These are phyloP conservation scores for Epithele typhae DNA, from an alignment of 768 basidiomycete genomes.

Conservation along the genomic window DNA sequence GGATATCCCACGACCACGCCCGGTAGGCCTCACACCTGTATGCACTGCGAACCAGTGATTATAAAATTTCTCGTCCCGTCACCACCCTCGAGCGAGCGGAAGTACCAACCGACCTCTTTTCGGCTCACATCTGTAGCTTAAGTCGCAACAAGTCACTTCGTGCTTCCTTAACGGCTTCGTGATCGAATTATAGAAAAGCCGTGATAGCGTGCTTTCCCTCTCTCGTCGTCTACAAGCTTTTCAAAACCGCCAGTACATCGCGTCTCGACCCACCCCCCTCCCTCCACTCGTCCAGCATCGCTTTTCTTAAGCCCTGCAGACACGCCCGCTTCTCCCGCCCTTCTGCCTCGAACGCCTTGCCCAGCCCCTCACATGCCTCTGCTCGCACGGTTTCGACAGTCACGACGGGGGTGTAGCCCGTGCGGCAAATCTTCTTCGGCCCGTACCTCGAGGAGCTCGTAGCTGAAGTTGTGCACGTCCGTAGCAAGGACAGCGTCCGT, in stretches of 20 bases:
- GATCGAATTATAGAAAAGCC: too few relatives aligned
- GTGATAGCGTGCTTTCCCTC: too few relatives aligned
- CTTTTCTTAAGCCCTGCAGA: slow-evolving; percentile 3
- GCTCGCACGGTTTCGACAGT: slow-evolving; percentile 19
- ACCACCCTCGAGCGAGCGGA: too few relatives aligned
- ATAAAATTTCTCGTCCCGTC: too few relatives aligned
- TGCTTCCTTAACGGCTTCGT: too few relatives aligned
- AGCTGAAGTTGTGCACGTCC: slow-evolving; percentile 20
- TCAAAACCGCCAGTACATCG: slow-evolving; percentile 2
- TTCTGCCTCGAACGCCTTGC: slow-evolving; percentile 20
- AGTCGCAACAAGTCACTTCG: too few relatives aligned
- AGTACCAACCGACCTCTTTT: too few relatives aligned
- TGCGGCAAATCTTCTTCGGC: slow-evolving; percentile 13
- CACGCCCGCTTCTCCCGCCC: slow-evolving; percentile 22
- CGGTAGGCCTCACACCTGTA: too few relatives aligned
- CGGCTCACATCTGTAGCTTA: too few relatives aligned
- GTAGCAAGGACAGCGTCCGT: slow-evolving; percentile 18
- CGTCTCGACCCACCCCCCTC: neutral
- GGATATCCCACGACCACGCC: too few relatives aligned
- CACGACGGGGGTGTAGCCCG: slow-evolving; percentile 12
- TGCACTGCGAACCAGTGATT: too few relatives aligned
- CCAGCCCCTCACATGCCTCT: slow-evolving; percentile 17
- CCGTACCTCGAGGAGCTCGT: slow-evolving; percentile 25
- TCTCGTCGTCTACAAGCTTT: too few relatives aligned
- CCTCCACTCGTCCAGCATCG: slow-evolving; percentile 5